Conservation (phyloP, 2,329 filamentous ascomycete genomes). For the Ophiostoma fasciatum region DNA sequence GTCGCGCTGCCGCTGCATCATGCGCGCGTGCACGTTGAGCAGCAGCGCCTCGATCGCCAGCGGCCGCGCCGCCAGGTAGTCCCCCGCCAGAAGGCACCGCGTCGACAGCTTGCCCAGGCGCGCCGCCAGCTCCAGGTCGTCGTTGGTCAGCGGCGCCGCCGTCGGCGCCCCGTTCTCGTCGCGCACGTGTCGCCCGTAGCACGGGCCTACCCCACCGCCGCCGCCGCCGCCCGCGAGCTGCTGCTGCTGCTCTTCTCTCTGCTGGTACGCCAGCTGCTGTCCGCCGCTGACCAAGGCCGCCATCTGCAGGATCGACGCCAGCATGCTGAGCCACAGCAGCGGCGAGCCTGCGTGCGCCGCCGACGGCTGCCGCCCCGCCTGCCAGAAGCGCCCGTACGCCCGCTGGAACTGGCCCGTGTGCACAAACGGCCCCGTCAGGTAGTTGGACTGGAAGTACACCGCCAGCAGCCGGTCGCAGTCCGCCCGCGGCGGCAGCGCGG, state of each 20-base stretch:
- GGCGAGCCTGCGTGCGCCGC: conserved; percentile 21
- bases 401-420: conserved; percentile 31
- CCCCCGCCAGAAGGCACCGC: conserved; percentile 32
- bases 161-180: conserved; percentile 11
- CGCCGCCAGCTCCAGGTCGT: conserved; percentile 4
- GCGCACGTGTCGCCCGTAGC: too few species aligned
- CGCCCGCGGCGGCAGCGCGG: conserved; percentile 20
- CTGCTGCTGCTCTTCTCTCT: conserved; percentile 4
- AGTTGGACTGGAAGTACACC: conserved; percentile 25
- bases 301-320: conserved; percentile 31
- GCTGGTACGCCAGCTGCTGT: conserved; percentile 16
- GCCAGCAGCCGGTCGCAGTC: conserved; percentile 23
- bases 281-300: conserved; percentile 16
- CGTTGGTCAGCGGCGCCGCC: conserved; percentile 14
- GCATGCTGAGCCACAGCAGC: conserved; percentile 34
- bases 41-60: conserved; percentile 35
- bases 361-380: conserved; percentile 6
- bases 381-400: conserved; percentile 34
- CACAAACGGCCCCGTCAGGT: conserved; percentile 23
- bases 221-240: not conserved
- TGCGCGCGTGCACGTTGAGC: conserved; percentile 28
- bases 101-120: conserved; percentile 20
- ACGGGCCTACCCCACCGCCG: too few species aligned
- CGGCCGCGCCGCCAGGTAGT: conserved; percentile 29
- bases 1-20: conserved; percentile 25